Evolutionary conservation across 228 moss, liverwort and hornwort species (phyloP).

Genomic region (Sphagnum fallax): DNA sequence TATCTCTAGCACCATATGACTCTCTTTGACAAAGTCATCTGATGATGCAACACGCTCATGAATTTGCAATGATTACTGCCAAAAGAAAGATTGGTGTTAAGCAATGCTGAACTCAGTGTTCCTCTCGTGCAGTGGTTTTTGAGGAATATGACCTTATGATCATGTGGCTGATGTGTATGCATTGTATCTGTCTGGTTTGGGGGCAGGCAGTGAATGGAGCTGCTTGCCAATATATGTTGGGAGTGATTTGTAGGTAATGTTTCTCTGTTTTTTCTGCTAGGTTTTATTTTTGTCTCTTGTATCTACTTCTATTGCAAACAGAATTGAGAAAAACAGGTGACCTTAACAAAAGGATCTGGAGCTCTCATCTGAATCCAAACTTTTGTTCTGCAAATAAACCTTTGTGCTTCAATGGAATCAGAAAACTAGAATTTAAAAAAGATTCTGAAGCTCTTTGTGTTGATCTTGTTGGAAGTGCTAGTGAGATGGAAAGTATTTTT

Average conservation of each 20-base stretch:
- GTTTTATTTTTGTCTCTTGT: background rate
- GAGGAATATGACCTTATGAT: too few relatives aligned
- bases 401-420: too few relatives aligned
- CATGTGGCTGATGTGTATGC: too few relatives aligned
- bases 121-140: too few relatives aligned
- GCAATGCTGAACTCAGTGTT: background rate
- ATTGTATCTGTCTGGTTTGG: background rate
- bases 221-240: conserved; percentile 76
- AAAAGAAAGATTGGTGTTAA: background rate
- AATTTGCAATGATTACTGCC: background rate
- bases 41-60: background rate
- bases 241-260: conserved; percentile 80
- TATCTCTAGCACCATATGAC: too few relatives aligned
- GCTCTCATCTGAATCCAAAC: too few relatives aligned
- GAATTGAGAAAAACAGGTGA: too few relatives aligned
- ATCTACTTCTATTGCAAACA: too few relatives aligned
- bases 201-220: conserved; percentile 57
- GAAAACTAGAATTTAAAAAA: too few relatives aligned
- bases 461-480: background rate
- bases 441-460: background rate
- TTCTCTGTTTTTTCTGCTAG: background rate
- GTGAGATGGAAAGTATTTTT: background rate
- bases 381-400: too few relatives aligned
- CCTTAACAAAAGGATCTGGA: too few relatives aligned
- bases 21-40: background rate